phyloP scores from a whole-genome alignment of 129 eudicot genomes.

The Flaveria linearis region DNA sequence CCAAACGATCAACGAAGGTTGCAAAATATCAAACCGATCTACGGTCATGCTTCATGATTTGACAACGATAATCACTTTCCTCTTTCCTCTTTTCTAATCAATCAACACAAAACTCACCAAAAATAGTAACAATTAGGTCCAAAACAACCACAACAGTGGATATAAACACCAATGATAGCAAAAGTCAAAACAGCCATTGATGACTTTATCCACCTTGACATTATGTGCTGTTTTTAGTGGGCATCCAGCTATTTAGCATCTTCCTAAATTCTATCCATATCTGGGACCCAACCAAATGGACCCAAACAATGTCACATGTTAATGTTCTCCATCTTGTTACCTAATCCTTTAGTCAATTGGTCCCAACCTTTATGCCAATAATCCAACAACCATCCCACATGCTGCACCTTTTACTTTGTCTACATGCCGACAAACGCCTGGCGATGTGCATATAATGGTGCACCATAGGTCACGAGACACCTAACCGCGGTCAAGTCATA shows the following conservation, averaged over 20 bases:
- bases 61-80: background rate
- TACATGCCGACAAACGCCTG: slow-evolving; percentile 25
- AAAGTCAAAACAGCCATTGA: slow-evolving; percentile 32
- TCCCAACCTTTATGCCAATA: slow-evolving; percentile 31
- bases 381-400: slow-evolving; percentile 42
- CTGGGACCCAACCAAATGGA: slow-evolving; percentile 33
- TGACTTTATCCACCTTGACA: slow-evolving; percentile 18
- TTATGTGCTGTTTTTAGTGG: slow-evolving; percentile 35
- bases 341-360: slow-evolving; percentile 43
- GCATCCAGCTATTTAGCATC: slow-evolving; percentile 32
- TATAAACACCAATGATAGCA: slow-evolving; percentile 9
- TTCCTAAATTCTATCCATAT: slow-evolving; percentile 36
- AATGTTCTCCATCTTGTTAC: slow-evolving; percentile 27
- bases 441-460: slow-evolving; percentile 23
- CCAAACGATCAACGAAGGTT: background rate
- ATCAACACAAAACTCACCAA: background rate
- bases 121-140: slow-evolving; percentile 23
- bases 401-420: slow-evolving; percentile 35
- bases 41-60: slow-evolving; percentile 8
- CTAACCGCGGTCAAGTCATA: background rate
- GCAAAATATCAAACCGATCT: background rate
- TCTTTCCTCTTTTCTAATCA: background rate
- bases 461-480: background rate
- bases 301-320: slow-evolving; percentile 31
- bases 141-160: slow-evolving; percentile 12